Evolutionary conservation across 139 green algal genomes (phyloP).

Genomic region (Auxenochlorella pyrenoidosa): DNA sequence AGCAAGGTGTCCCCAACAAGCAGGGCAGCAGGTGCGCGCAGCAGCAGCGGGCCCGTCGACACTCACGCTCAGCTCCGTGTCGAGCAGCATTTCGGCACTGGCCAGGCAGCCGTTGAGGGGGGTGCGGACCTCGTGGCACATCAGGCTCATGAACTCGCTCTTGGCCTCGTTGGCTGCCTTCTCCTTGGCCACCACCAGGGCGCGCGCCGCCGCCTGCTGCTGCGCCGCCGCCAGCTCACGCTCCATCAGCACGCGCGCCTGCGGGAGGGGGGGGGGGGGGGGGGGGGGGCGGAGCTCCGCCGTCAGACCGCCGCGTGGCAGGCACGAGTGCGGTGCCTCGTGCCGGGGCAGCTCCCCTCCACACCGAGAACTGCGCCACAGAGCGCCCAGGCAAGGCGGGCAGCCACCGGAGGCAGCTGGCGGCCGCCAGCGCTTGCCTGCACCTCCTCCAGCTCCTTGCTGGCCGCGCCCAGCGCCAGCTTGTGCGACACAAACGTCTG

Average conservation of each 20-base stretch:
- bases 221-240: constrained; percentile 64
- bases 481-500: constrained; percentile 78
- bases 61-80: constrained; percentile 68
- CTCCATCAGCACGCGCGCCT: constrained; percentile 69
- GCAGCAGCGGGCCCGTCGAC: background rate
- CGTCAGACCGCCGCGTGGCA: too few species aligned
- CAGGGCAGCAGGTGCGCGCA: background rate
- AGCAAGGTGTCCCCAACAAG: too few species aligned
- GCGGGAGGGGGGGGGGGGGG: too few species aligned
- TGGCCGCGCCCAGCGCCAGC: constrained; percentile 66
- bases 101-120: constrained; percentile 90
- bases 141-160: constrained; percentile 74
- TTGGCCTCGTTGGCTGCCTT: constrained; percentile 85
- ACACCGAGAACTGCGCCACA: too few species aligned
- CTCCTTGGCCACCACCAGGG: constrained; percentile 73
- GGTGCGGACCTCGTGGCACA: constrained; percentile 80
- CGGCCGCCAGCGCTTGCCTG: background rate
- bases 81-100: constrained; percentile 88
- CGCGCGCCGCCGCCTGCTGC: constrained; percentile 65
- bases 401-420: background rate
- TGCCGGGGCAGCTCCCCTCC: too few species aligned
- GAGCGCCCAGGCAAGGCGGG: too few species aligned
- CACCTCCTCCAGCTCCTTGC: constrained; percentile 71
- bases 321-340: too few species aligned
- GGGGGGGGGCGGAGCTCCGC: too few species aligned